Conservation (phyloP, 768 basidiomycete genomes). For the Dentipellis fragilis region DNA sequence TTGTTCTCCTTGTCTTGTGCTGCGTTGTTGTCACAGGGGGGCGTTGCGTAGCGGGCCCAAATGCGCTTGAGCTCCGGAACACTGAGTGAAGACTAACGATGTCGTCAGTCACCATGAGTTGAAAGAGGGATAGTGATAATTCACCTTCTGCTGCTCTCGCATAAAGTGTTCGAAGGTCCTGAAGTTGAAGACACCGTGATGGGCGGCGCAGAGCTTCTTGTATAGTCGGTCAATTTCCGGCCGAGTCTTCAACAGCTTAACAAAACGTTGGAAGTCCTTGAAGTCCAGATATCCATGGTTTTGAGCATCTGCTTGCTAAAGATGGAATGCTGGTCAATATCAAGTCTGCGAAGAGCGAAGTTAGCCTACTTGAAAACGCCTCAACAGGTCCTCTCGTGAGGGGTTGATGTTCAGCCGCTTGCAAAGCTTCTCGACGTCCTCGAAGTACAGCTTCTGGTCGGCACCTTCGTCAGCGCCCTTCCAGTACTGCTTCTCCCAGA, state of each 20-base stretch:
- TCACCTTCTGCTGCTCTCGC: constrained; percentile 39
- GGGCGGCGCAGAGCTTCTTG: constrained; percentile 24
- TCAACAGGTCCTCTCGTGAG: constrained; percentile 38
- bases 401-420: constrained; percentile 58
- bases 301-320: constrained; percentile 53
- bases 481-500: constrained; percentile 83
- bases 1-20: background rate
- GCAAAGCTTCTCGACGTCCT: constrained; percentile 65
- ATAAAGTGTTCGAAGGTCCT: constrained; percentile 41
- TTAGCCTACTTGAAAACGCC: constrained; percentile 45
- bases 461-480: constrained; percentile 54
- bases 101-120: constrained; percentile 1
- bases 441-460: constrained; percentile 57
- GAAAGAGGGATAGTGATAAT: constrained; percentile 26
- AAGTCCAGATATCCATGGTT: constrained; percentile 60
- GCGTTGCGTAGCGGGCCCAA: constrained; percentile 29
- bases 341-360: background rate
- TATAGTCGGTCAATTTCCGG: constrained; percentile 72
- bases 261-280: constrained; percentile 69
- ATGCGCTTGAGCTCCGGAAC: constrained; percentile 23
- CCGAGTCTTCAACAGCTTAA: constrained; percentile 74
- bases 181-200: constrained; percentile 27
- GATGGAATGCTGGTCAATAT: background rate
- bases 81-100: constrained; percentile 20
- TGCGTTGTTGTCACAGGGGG: constrained; percentile 3